Percentiles rank a stretch among this genome's conserved stretches.
Evolutionary conservation across 1,284 basidiomycete genomes (phyloP).

Genomic region (Ustilago nuda): DNA sequence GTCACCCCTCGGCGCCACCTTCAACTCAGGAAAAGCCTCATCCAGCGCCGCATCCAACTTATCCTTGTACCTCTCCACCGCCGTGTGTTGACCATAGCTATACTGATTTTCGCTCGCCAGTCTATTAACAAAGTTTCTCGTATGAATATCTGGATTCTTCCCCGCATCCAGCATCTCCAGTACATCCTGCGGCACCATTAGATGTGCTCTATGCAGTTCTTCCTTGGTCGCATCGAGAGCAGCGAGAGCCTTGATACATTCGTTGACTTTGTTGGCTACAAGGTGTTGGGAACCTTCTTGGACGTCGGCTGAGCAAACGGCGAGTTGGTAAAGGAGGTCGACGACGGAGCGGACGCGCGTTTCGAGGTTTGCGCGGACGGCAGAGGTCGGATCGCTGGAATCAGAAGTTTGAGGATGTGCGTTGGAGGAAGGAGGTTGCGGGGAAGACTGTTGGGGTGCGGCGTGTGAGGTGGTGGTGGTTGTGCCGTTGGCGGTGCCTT

Average conservation of each 20-base stretch:
- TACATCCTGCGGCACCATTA: conserved; percentile 61
- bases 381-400: conserved; percentile 20
- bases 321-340: conserved; percentile 64
- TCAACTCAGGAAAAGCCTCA: conserved; percentile 43
- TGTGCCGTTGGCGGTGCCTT: conserved; percentile 22
- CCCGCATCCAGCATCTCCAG: conserved; percentile 65
- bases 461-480: conserved; percentile 3
- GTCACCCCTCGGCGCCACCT: conserved; percentile 1
- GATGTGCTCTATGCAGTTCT: conserved; percentile 44
- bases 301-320: conserved; percentile 62
- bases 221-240: conserved; percentile 55
- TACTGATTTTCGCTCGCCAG: conserved; percentile 67
- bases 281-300: conserved; percentile 56
- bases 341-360: conserved; percentile 54
- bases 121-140: conserved; percentile 61
- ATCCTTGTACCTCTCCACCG: conserved; percentile 39
- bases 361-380: conserved; percentile 56
- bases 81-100: conserved; percentile 58
- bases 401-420: not conserved
- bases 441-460: not conserved
- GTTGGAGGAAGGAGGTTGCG: not conserved
- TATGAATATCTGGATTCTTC: conserved; percentile 67
- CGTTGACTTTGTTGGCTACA: conserved; percentile 60
- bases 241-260: conserved; percentile 55
- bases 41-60: conserved; percentile 35